Evolutionary conservation across 768 basidiomycete genomes (phyloP), one percentile per base, ranked within the genome.

Genomic region (Boletus pseudo-olivaceus): DNA sequence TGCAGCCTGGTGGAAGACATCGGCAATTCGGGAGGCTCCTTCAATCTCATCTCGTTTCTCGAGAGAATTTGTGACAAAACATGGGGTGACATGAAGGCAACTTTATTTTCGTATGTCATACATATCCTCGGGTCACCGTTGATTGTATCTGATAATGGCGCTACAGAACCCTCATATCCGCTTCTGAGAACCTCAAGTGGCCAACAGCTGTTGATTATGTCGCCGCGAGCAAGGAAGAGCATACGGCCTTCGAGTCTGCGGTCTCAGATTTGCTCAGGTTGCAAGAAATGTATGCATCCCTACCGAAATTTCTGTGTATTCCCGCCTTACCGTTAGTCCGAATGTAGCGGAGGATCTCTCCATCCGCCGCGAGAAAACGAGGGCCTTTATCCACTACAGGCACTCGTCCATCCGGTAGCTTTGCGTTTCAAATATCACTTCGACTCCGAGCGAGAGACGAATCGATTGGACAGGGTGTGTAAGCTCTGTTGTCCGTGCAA

Each of bases 351-450:
- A 12, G 75, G 81, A 49, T 73, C 77, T 38, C 66, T 84, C n/a
- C 73, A 73, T 20, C 67, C 70, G 35, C 44, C 35, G 34, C 51
- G 27, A 43, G 63, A 58, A 59, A 56, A 37, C 27, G 79, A 83
- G 45, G 84, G 86, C 0, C 66, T 98, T 33, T 95, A 95, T 69
- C 82, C 97, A 2, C 63, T 98, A 17, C 87, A 92, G 66, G 87
- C 90, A 2, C 80, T 99, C 17, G 81, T 93, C 4, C 84, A 87
- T 41, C 90, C 95, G 2, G 79, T 99, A 46, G 76, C 87, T 2
- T 71, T 93, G 55, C 82, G 97, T 19, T 99, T 98, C 77, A 91
- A 88, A 63, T 99, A 88, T 67, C 97, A 99, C 66, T 98, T 98
- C 57, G 93, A 98, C 53, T 84, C 90, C 0, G 77, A 82, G 17